These are phyloP conservation scores for Asterophora lycoperdoides DNA, from an alignment of 768 basidiomycete species.

Conservation along the genomic window DNA sequence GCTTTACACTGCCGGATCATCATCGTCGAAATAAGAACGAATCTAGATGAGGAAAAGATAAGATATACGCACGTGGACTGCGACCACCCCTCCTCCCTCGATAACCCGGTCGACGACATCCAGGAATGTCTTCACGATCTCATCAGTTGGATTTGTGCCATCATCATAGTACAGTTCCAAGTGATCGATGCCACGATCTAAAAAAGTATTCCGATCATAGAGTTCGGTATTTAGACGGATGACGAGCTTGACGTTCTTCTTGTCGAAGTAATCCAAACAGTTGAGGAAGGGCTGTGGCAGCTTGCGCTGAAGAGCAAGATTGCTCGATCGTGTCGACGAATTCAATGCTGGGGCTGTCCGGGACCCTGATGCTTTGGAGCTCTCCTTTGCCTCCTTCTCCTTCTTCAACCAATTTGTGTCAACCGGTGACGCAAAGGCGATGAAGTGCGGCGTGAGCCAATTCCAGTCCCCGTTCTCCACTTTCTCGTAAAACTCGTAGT, in stretches of 20 bases:
- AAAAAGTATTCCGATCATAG: slow-evolving; percentile 78
- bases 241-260: slow-evolving; percentile 82
- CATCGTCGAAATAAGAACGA: slow-evolving; percentile 17
- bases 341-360: slow-evolving; percentile 21
- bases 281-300: slow-evolving; percentile 79
- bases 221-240: slow-evolving; percentile 91
- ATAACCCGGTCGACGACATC: slow-evolving; percentile 78
- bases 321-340: slow-evolving; percentile 30
- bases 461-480: slow-evolving; percentile 97
- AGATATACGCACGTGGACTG: slow-evolving; percentile 69
- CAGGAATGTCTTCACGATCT: slow-evolving; percentile 90
- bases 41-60: background rate
- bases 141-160: slow-evolving; percentile 95
- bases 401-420: slow-evolving; percentile 77
- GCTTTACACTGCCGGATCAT: slow-evolving; percentile 75
- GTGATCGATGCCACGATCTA: slow-evolving; percentile 83
- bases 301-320: slow-evolving; percentile 70
- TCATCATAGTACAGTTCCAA: slow-evolving; percentile 96
- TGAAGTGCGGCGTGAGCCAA: slow-evolving; percentile 88
- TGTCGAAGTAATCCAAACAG: slow-evolving; percentile 91
- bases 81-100: slow-evolving; percentile 74
- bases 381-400: slow-evolving; percentile 60
- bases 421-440: slow-evolving; percentile 92
- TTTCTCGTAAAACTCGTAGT: slow-evolving; percentile 93
- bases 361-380: slow-evolving; percentile 24